Base-by-base conservation (phyloP, 257 asterid genomes). In the Przewalskia tangutica region DNA sequence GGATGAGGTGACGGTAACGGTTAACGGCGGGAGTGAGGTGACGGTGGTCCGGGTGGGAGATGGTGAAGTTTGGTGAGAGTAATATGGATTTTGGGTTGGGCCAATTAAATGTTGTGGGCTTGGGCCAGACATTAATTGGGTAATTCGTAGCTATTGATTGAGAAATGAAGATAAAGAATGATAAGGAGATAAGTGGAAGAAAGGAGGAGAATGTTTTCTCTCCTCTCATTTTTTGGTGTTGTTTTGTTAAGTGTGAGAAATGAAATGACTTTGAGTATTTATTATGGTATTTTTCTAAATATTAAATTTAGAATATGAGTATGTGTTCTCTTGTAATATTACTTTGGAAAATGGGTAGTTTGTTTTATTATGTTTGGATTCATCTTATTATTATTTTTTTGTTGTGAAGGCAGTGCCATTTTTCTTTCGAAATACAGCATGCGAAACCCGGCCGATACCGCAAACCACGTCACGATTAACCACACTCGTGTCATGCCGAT, bases 91-190 rank as follows among this genome's bases (percentile, higher is more conserved):
- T 92, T 51, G 97, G 97, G 54, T 73, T 80, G 83, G 95, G 84
- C 99, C 98, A 96, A 3, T 44, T 79, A 90, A 93, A 86, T 8
- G 71, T 81, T 46, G 91, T 91, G 91, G 99, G 99, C 83, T 87
- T 92, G 67, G 99, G 98, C 99, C 98, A 96, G 38, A 96, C 90
- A 81, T 91, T 86, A 91, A 94, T 84, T 5, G 97, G 95, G 80
- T 81, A 89, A 77, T 77, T 71, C 23, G 82, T 88, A 88, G 96
- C 92, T 86, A 93, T 84, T 89, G 88, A 84, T 85, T 77, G 86
- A 48, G 56, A 84, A 60, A 67, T 34, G 63, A 44, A 48, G 10
- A 13, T 73, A 23, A 23, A 7, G 16, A 81, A 12, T 18, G 50
- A 56, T 2, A 79, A 14, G 11, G n/a, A 59, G 40, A 55, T 32